These are phyloP conservation scores for Dimocarpus longan DNA, from an alignment of 345 rosid species.

Conservation along the genomic window DNA sequence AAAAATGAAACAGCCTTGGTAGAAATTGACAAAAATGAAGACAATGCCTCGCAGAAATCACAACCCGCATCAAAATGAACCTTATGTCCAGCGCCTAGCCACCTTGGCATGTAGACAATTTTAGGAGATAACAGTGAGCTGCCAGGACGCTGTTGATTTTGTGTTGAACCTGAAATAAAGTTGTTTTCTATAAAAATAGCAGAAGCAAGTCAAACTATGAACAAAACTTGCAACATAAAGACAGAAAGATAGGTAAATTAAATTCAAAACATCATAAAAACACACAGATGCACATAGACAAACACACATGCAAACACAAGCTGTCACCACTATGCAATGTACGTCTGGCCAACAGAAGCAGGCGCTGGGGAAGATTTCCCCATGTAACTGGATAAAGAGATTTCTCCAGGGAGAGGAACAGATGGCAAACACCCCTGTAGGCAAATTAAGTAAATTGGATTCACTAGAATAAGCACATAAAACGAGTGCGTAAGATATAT, in stretches of 20 bases:
- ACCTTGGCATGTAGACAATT: constrained; percentile 17
- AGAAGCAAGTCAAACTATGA: background rate
- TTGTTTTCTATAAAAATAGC: background rate
- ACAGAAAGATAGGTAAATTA: background rate
- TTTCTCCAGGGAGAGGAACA: background rate
- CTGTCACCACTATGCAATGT: background rate
- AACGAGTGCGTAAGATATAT: background rate
- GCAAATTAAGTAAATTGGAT: too few relatives aligned
- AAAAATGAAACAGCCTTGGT: background rate
- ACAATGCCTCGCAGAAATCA: constrained; percentile 50
- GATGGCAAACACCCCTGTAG: background rate
- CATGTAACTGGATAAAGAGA: background rate
- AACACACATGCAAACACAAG: too few relatives aligned
- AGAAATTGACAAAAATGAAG: background rate
- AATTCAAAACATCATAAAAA: background rate
- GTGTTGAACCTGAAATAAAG: constrained; percentile 30
- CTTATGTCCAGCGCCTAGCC: constrained; percentile 31
- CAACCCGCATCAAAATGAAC: constrained; percentile 42
- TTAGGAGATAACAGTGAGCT: constrained; percentile 15
- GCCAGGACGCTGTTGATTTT: constrained; percentile 13
- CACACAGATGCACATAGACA: background rate
- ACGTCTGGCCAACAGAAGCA: background rate
- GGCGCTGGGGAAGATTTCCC: too few relatives aligned
- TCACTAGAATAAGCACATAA: too few relatives aligned
- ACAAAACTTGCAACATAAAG: background rate